A percentile compares a stretch with the other conserved stretches of the same genome.
These are phyloP conservation scores for Corrigiola litoralis DNA, from an alignment of 179 eudicot species.

Conservation along the genomic window DNA sequence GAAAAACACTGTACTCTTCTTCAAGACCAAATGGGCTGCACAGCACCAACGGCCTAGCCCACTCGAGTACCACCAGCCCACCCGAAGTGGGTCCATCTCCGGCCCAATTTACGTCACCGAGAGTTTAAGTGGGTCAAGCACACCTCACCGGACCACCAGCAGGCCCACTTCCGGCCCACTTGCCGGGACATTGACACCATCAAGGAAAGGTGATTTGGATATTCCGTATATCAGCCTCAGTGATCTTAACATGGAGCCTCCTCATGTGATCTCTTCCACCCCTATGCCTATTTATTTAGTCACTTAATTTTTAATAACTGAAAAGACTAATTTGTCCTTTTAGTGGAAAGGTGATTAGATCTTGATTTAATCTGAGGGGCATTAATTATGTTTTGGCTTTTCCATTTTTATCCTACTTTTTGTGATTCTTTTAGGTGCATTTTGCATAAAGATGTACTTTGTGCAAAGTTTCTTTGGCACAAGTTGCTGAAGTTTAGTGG, in stretches of 20 bases:
- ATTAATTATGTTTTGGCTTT: not conserved
- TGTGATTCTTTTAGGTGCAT: not conserved
- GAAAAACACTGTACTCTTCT: constrained; percentile 28
- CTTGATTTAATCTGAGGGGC: not conserved
- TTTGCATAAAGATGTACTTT: constrained; percentile 12
- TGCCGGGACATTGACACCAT: constrained; percentile 33
- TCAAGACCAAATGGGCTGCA: constrained; percentile 34
- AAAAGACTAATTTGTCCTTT: constrained; percentile 11
- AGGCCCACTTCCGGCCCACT: constrained; percentile 49
- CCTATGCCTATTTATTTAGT: constrained; percentile 73
- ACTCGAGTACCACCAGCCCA: constrained; percentile 12
- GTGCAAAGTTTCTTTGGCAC: constrained; percentile 11
- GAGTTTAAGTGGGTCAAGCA: constrained; percentile 45
- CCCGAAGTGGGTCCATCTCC: constrained; percentile 34
- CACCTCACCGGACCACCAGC: constrained; percentile 45
- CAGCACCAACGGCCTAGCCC: constrained; percentile 24
- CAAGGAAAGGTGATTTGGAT: constrained; percentile 39
- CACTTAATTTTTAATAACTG: constrained; percentile 24
- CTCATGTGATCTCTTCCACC: constrained; percentile 33
- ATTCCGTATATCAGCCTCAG: constrained; percentile 65
- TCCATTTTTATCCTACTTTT: no score
- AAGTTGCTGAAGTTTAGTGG: no score
- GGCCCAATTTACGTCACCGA: constrained; percentile 67
- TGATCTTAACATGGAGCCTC: constrained; percentile 57
- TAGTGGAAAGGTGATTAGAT: not conserved